Percentiles rank a stretch among this genome's conserved stretches.
These are phyloP conservation scores for Penicillium chermesinum DNA, from an alignment of 495 filamentous ascomycete genomes.

Conservation along the genomic window DNA sequence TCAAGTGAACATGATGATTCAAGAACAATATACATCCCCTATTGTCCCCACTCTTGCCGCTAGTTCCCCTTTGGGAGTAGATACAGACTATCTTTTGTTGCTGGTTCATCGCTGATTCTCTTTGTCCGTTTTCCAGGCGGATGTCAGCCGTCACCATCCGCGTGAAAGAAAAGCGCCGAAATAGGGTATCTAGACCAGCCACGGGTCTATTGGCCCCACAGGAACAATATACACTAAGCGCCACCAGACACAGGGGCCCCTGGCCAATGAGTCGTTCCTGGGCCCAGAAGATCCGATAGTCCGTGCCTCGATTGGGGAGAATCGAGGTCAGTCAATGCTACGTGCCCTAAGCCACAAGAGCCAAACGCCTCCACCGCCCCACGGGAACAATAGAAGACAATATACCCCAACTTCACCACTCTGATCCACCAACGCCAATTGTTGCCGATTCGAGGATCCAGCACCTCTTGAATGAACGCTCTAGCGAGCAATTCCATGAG, in stretches of 20 bases:
- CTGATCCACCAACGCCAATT: background rate
- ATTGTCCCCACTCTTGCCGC: too few species aligned
- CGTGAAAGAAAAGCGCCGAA: constrained; percentile 1
- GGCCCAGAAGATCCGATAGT: background rate
- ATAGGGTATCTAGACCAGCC: background rate
- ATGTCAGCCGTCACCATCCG: background rate
- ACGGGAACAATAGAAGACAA: constrained; percentile 5
- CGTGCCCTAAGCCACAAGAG: too few species aligned
- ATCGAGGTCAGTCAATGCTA: too few species aligned
- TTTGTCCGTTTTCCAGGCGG: background rate
- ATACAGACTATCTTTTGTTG: background rate
- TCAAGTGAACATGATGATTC: too few species aligned
- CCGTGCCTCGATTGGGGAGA: too few species aligned
- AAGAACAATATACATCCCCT: too few species aligned
- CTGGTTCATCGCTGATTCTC: constrained; percentile 1
- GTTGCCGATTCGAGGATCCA: too few species aligned
- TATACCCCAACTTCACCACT: constrained; percentile 6
- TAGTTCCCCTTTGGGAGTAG: too few species aligned
- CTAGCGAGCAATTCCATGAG: background rate
- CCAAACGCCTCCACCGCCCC: too few species aligned
- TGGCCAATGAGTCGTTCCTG: background rate
- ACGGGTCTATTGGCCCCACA: background rate
- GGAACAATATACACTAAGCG: background rate
- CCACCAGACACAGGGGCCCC: background rate
- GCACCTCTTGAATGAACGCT: background rate